These are phyloP conservation scores for Marvania coccoides DNA, from an alignment of 139 green algal genomes.

Conservation along the genomic window DNA sequence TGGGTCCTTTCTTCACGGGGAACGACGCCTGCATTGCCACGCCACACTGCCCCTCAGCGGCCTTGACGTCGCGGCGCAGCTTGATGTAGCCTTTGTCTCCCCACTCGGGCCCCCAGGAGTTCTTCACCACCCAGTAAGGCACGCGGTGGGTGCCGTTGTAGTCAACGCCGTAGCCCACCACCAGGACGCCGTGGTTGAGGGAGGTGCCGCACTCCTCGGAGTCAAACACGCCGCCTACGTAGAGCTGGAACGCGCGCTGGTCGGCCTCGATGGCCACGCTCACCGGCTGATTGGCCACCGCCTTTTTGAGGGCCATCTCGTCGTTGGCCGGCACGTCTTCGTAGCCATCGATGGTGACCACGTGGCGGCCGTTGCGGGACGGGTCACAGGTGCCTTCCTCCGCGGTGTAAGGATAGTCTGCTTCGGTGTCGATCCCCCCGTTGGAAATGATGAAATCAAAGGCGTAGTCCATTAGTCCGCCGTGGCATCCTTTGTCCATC, in stretches of 20 bases:
- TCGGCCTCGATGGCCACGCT: conserved; percentile 88
- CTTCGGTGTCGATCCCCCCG: conserved; percentile 81
- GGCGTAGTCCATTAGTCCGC: conserved; percentile 91
- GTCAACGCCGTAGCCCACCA: conserved; percentile 79
- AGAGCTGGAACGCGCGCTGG: conserved; percentile 81
- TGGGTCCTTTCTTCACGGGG: conserved; percentile 77
- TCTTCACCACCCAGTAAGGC: conserved; percentile 95
- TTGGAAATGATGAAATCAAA: conserved; percentile 85
- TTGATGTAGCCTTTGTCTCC: conserved; percentile 88
- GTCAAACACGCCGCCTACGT: conserved; percentile 76
- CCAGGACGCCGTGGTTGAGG: conserved; percentile 94
- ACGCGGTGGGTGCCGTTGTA: conserved; percentile 20
- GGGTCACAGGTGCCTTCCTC: conserved; percentile 41
- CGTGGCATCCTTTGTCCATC: conserved; percentile 72
- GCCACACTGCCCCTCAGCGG: conserved; percentile 65
- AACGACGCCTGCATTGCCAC: conserved; percentile 67
- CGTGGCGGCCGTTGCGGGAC: conserved; percentile 43
- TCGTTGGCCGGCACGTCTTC: conserved; percentile 83
- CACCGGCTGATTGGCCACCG: conserved; percentile 84
- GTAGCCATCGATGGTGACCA: conserved; percentile 83
- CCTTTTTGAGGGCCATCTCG: conserved; percentile 53
- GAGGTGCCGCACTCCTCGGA: conserved; percentile 61
- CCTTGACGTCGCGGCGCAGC: conserved; percentile 15
- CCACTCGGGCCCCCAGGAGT: conserved; percentile 89
- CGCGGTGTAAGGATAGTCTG: conserved; percentile 72